Evolutionary conservation across 441 rosid species (phyloP), one percentile per base, ranked within the genome.

Genomic region (Gossypium lobatum): DNA sequence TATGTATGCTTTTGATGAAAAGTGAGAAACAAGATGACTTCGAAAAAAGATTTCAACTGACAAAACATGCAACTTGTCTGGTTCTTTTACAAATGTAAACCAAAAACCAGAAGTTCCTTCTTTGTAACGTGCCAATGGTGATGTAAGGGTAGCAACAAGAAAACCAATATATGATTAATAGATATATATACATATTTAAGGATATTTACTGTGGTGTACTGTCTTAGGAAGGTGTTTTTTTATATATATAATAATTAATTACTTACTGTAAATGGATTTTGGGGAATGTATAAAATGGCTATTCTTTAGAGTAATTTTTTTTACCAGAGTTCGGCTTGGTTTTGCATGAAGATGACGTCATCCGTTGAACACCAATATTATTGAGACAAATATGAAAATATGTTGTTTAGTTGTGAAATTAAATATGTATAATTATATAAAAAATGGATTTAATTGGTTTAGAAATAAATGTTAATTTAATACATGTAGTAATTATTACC

Each of bases 81-180:
- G 0, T 16, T 48, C 21, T 6, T 4, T 50, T 23, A 25, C 72
- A 67, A 67, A 46, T 65, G 54, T 42, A 28, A 9, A 42, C 34
- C 2, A 39, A 37, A 37, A 17, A 18, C 48, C 25, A 18, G 0
- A 2, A 34, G 16, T 64, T 64, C 20, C 48, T 37, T 64, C 50
- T 37, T 16, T 1, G 68, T 64, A 64, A 64, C 68, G 68, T 64
- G 50, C 52, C n/a, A 2, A 39, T 18, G 52, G 70, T 42, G 70
- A 64, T 64, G 70, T 20, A 64, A 64, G 53, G 54, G 53, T 3
- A 37, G 28, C 52, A 64, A 16, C 39, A 26, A 26, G 64, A 25
- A 59, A 59, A 4, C 39, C 39, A 59, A 26, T 59, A 13, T 13
- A 59, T 59, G 65, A 17, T 61, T 61, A n/a, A n/a, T 21, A 61